Base-by-base conservation (phyloP, 352 stramenopile species). In the Phytophthora constricta region DNA sequence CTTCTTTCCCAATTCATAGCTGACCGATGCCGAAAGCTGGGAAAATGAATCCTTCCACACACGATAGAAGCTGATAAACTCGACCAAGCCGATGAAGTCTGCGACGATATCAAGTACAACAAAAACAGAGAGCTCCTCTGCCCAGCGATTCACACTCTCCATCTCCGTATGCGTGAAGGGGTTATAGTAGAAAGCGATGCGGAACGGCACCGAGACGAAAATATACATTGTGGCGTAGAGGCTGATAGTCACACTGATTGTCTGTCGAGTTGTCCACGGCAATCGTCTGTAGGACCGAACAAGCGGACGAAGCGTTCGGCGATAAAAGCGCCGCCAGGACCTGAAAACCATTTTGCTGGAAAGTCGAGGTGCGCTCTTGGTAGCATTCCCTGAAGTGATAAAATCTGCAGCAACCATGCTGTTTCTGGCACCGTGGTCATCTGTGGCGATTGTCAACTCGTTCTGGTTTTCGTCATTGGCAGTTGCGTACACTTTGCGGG, bases 1-100 rank as follows among this genome's bases (percentile, higher is more conserved):
- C 13, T 73, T 73, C 26, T 73, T 73, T 16, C 62, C 53, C 41
- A 73, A 37, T n/a, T 73, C 65, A 20, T 70, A 73, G 25, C 53
- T 73, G 3, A 70, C 60, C 5, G 61, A 63, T 4, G 42, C 53
- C 16, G 65, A 70, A 5, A 70, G 53, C 37, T 65, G 60, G 16
- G 65, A 69, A 26, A 73, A 69, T 22, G 59, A 25, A 37, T 73
- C 65, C 46, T 62, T 65, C 59, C 65, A 73, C 3, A 70, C 43
- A 1, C 31, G 37, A 28, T 65, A 73, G 31, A 73, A 73, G 13
- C 28, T 28, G 1, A 66, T 23, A 22, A 73, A 73, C 34, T 70
- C 60, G 9, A 62, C 10, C 1, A 70, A 16, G 8, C 60, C 65
- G 39, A 73, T 62, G 8, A 60, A n/a, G 41, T 73, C 65, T n/a